phyloP scores from a whole-genome alignment of 2,329 filamentous ascomycete genomes.

The Zymoseptoria tritici region DNA sequence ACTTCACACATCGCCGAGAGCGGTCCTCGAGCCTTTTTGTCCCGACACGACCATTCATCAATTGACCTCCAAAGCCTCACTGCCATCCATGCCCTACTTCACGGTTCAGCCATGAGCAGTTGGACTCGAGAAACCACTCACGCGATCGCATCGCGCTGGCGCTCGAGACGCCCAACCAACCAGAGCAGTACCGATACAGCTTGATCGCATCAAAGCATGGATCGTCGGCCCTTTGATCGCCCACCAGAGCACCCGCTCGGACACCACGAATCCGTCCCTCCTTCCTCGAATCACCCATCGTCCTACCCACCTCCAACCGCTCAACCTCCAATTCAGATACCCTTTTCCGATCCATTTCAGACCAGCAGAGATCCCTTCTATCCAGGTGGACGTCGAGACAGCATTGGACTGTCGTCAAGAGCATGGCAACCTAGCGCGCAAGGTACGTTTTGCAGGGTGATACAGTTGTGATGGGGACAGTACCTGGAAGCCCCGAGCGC shows the following conservation, averaged over 20 bases:
- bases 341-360: constrained; percentile 41
- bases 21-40: neutral
- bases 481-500: neutral
- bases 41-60: neutral
- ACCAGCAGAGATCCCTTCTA: constrained; percentile 41
- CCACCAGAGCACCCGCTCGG: constrained; percentile 35
- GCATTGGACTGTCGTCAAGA: constrained; percentile 32
- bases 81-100: neutral
- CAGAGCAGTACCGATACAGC: neutral
- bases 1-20: neutral
- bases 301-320: constrained; percentile 28
- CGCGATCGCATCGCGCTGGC: neutral
- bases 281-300: constrained; percentile 31
- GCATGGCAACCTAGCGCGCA: constrained; percentile 22
- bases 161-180: neutral
- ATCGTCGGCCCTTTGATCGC: constrained; percentile 29
- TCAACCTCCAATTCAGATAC: constrained; percentile 37
- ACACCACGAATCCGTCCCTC: constrained; percentile 19
- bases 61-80: neutral
- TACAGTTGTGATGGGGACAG: neutral
- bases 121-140: neutral
- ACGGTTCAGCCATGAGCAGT: neutral
- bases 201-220: constrained; percentile 7
- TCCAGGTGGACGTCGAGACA: constrained; percentile 34
- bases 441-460: constrained; percentile 18